A percentile compares a stretch with the other conserved stretches of the same genome.
These are phyloP conservation scores for Catunica adiposa DNA, from an alignment of 2,329 filamentous ascomycete genomes.

Conservation along the genomic window DNA sequence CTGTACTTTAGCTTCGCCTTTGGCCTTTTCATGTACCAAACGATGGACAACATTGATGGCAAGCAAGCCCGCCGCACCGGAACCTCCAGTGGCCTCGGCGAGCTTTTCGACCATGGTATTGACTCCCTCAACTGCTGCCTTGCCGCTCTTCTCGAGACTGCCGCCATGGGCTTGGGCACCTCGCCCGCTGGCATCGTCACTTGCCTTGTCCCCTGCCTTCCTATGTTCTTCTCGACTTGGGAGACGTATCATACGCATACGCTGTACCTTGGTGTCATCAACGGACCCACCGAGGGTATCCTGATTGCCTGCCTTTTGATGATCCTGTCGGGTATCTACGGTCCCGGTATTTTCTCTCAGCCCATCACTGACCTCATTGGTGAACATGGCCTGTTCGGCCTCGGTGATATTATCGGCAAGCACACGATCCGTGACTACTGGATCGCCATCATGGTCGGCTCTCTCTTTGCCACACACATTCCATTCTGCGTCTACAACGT, in stretches of 20 bases:
- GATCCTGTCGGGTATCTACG: slow-evolving; percentile 72
- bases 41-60: slow-evolving; percentile 96
- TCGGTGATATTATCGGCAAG: slow-evolving; percentile 46
- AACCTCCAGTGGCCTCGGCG: slow-evolving; percentile 84
- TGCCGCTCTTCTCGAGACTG: slow-evolving; percentile 76
- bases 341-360: slow-evolving; percentile 71
- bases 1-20: slow-evolving; percentile 91
- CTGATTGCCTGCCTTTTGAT: slow-evolving; percentile 78
- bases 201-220: slow-evolving; percentile 73
- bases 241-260: slow-evolving; percentile 99
- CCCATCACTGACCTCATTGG: slow-evolving; percentile 57
- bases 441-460: slow-evolving; percentile 52
- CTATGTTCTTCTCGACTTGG: slow-evolving; percentile 99
- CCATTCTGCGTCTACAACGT: slow-evolving; percentile 87
- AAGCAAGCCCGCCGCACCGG: slow-evolving; percentile 93
- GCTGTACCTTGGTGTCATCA: slow-evolving; percentile 87
- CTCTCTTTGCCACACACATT: slow-evolving; percentile 57
- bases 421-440: slow-evolving; percentile 75
- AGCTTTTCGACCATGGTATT: slow-evolving; percentile 97
- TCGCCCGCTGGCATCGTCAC: slow-evolving; percentile 80
- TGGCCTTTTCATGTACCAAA: slow-evolving; percentile 96
- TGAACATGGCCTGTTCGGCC: slow-evolving; percentile 28
- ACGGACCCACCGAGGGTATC: slow-evolving; percentile 89
- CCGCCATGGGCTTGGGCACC: slow-evolving; percentile 79
- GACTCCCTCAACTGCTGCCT: slow-evolving; percentile 96